Evolutionary conservation across 345 rosid species (phyloP), one percentile per base, ranked within the genome.

Genomic region (Populus ilicifolia): DNA sequence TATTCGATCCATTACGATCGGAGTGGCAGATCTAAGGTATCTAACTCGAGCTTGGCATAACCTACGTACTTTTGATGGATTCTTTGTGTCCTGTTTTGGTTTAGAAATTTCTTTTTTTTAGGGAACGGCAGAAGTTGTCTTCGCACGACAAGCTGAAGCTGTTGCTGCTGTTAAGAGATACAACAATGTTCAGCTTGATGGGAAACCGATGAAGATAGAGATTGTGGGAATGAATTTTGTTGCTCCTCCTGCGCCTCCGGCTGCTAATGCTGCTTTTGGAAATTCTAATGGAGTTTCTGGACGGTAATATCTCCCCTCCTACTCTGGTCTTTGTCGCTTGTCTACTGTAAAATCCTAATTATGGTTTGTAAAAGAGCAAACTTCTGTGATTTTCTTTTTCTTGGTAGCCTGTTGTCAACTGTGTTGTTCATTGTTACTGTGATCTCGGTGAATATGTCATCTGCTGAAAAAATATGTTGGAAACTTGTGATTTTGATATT

Each of bases 1-100:
- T 88, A 86, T 75, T 70, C 93, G 3, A 80, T 96, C 71, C 98
- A 92, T 81, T 93, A 92, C 67, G 99, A 96, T 70, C 86, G 94
- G 87, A 92, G 97, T 59, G 98, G 99, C 79, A 91, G 99, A 91
- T 93, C 97, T 67, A 91, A 92, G 99, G 98, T 95, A 93, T 77
- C 74, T 80, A 83, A 78, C 68, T 82, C 78, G 21, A 69, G 87
- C 74, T 83, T 80, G 77, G 89, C 85, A 59, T 80, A 74, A 79
- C 69, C 69, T 84, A 54, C 75, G 65, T 84, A 81, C 80, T 80
- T 74, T 75, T 63, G 81, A 75, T 83, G 79, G 78, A 73, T 71
- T 76, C 81, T 82, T 85, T 79, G 74, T 78, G 78, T 84, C 75
- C 64, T 69, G 66, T 79, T 79, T 80, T 80, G 67, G 86, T 80